These are phyloP conservation scores for Cyberlindnera mycetangii DNA, from an alignment of 805 yeast species.

Conservation along the genomic window DNA sequence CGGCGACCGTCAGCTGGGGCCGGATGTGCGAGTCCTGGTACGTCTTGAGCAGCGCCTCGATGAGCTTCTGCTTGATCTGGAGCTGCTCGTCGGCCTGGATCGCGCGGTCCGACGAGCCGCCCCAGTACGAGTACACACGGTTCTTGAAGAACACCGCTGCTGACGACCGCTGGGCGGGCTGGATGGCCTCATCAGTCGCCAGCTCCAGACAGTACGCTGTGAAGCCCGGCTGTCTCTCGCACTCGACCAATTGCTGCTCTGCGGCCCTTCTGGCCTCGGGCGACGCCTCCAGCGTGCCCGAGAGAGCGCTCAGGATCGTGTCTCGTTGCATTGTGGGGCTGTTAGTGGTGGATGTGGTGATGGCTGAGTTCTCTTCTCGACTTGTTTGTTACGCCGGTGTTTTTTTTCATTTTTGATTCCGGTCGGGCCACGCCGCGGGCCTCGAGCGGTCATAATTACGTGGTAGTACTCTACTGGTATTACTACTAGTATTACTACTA, in stretches of 20 bases:
- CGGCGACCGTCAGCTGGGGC: constrained; percentile 56
- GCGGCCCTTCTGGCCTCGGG: constrained; percentile 48
- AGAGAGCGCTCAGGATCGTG: constrained; percentile 46
- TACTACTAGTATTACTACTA: no score
- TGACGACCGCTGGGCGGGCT: constrained; percentile 48
- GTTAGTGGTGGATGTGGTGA: no score
- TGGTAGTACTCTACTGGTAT: no score
- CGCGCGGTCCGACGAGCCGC: constrained; percentile 28
- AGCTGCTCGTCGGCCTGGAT: constrained; percentile 49
- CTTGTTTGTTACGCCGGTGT: constrained; percentile 16
- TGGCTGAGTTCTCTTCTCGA: not conserved
- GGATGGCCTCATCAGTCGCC: constrained; percentile 41
- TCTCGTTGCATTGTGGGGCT: constrained; percentile 44
- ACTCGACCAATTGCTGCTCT: constrained; percentile 47
- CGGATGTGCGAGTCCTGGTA: constrained; percentile 41
- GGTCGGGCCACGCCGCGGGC: not conserved
- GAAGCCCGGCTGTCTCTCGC: constrained; percentile 56
- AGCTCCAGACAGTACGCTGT: constrained; percentile 51
- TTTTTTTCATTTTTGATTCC: not conserved
- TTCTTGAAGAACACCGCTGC: constrained; percentile 71
- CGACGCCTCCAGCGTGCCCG: constrained; percentile 53
- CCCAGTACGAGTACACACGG: constrained; percentile 55
- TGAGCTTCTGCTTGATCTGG: constrained; percentile 49
- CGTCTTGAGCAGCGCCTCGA: constrained; percentile 47
- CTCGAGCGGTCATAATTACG: not conserved